Evolutionary conservation across 2,329 filamentous ascomycete genomes (phyloP).

Genomic region (Fusarium lyarnte): DNA sequence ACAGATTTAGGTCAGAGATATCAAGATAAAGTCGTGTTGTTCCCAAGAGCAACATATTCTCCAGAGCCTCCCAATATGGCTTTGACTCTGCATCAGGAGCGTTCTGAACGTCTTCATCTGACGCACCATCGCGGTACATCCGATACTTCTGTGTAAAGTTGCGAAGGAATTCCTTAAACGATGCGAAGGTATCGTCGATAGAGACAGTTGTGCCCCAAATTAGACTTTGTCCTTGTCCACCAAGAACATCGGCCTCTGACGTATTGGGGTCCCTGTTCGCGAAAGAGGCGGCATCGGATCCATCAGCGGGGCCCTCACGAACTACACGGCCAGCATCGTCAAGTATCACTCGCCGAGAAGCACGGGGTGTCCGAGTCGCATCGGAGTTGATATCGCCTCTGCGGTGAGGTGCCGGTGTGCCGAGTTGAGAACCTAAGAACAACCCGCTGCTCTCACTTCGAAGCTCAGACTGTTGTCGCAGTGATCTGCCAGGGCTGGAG

Average conservation of each 20-base stretch:
- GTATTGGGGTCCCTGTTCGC: slow-evolving; percentile 79
- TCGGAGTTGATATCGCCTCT: slow-evolving; percentile 91
- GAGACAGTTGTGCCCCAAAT: slow-evolving; percentile 99
- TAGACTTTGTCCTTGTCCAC: slow-evolving; percentile 81
- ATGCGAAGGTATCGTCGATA: slow-evolving; percentile 84
- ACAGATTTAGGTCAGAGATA: slow-evolving; percentile 87
- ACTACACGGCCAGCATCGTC: slow-evolving; percentile 68
- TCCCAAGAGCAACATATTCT: slow-evolving; percentile 90
- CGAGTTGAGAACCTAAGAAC: slow-evolving; percentile 75
- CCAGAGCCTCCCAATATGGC: slow-evolving; percentile 85
- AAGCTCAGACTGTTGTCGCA: slow-evolving; percentile 73
- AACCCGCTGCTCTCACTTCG: slow-evolving; percentile 86
- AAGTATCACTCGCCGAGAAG: slow-evolving; percentile 65
- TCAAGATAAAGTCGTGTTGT: slow-evolving; percentile 88
- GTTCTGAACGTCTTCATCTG: slow-evolving; percentile 76
- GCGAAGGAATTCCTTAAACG: slow-evolving; percentile 90
- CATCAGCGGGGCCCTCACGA: slow-evolving; percentile 59
- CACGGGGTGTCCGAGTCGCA: slow-evolving; percentile 65
- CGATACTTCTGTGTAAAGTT: slow-evolving; percentile 96
- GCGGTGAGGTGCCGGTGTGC: slow-evolving; percentile 63
- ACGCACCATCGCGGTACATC: slow-evolving; percentile 86
- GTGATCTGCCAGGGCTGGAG: slow-evolving; percentile 79
- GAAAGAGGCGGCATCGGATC: slow-evolving; percentile 70
- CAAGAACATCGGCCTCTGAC: slow-evolving; percentile 89
- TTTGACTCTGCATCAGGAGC: slow-evolving; percentile 79